A percentile compares a stretch with the other conserved stretches of the same genome.
These are phyloP conservation scores for Flaveria trinervia DNA, from an alignment of 129 eudicot genomes.

Conservation along the genomic window DNA sequence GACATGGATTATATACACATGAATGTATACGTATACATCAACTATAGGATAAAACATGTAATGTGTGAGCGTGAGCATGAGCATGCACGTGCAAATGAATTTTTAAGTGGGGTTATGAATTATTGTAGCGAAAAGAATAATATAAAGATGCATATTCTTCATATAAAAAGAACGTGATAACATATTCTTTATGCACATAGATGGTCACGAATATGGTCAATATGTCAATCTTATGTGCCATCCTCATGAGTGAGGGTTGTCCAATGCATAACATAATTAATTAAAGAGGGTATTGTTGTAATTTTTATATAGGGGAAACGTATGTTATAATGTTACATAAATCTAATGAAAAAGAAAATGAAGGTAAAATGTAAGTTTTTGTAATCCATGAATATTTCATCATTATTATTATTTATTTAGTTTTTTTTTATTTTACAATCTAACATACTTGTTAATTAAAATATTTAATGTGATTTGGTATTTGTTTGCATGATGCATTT, in stretches of 20 bases:
- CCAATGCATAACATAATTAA: no score
- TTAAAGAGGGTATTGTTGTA: no score
- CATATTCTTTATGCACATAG: conserved; percentile 17
- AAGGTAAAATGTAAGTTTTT: conserved; percentile 21
- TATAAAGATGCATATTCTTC: conserved; percentile 35
- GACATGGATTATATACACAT: conserved; percentile 1
- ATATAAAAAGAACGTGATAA: conserved; percentile 19
- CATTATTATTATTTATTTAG: no score
- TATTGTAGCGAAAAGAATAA: conserved; percentile 36
- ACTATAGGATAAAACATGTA: conserved; percentile 16
- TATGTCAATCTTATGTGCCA: no score
- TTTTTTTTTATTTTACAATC: no score
- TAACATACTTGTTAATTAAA: no score
- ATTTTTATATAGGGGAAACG: no score
- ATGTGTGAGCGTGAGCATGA: background rate
- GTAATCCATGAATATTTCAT: background rate
- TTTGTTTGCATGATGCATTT: no score
- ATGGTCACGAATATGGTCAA: background rate
- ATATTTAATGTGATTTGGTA: no score
- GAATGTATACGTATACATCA: background rate
- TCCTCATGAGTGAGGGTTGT: no score
- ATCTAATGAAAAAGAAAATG: background rate
- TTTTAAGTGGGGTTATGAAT: conserved; percentile 30
- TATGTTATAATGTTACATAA: no score
- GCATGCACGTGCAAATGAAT: conserved; percentile 30